Conservation (phyloP, 768 basidiomycete genomes). For the Mycena chlorophos region DNA sequence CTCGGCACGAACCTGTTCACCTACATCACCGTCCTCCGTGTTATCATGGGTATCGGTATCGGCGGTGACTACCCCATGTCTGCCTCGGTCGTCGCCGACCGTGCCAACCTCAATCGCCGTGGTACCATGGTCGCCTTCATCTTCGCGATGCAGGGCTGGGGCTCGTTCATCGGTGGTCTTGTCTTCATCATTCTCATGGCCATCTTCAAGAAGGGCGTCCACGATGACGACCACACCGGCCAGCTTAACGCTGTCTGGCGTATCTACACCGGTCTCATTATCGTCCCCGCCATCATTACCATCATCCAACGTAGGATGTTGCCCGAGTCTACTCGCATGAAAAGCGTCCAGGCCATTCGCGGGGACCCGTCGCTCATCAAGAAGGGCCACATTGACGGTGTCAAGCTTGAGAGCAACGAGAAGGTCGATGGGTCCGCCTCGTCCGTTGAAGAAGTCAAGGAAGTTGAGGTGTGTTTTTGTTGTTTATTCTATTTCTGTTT, state of each 20-base stretch:
- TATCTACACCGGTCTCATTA: conserved; percentile 66
- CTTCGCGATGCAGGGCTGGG: conserved; percentile 72
- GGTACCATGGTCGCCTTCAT: conserved; percentile 78
- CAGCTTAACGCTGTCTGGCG: conserved; percentile 76
- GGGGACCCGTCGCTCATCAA: too few species aligned
- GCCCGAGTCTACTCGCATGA: conserved; percentile 64
- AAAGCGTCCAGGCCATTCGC: too few species aligned
- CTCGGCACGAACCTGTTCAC: too few species aligned
- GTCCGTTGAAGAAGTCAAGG: too few species aligned
- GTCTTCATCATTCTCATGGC: conserved; percentile 63
- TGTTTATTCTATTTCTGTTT: too few species aligned
- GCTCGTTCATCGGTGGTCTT: conserved; percentile 62
- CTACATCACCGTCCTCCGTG: conserved; percentile 68
- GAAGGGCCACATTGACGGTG: conserved; percentile 24
- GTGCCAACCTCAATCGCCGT: conserved; percentile 61
- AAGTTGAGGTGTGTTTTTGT: too few species aligned
- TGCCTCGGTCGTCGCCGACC: conserved; percentile 66
- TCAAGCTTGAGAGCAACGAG: conserved; percentile 27
- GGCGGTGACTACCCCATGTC: conserved; percentile 83
- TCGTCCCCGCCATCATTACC: conserved; percentile 71
- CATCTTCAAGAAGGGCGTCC: conserved; percentile 63
- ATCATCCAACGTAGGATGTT: conserved; percentile 76
- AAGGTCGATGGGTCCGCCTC: too few species aligned
- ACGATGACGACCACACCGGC: conserved; percentile 52
- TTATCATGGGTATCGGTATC: conserved; percentile 77